Conservation (phyloP, 1,284 basidiomycete genomes). For the Rhodofomes roseus region DNA sequence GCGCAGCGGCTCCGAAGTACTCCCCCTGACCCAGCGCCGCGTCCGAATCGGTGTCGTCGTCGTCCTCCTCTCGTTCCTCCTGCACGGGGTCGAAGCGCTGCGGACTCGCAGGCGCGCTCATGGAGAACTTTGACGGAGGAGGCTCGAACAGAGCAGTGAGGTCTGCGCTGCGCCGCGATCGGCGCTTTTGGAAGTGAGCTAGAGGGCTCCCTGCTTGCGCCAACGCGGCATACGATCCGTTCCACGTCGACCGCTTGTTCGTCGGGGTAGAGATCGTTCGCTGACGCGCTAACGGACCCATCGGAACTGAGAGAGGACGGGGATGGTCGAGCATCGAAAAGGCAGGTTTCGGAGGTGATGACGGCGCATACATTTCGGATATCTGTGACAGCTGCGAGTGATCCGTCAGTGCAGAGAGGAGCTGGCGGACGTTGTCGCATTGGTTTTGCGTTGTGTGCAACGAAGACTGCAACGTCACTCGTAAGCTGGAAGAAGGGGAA, state of each 20-base stretch:
- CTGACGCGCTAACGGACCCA: slow-evolving; percentile 15
- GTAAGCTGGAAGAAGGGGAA: slow-evolving; percentile 55
- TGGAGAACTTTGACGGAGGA: slow-evolving; percentile 17
- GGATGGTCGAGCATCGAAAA: slow-evolving; percentile 35
- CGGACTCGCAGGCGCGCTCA: slow-evolving; percentile 52
- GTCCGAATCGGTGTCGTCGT: slow-evolving; percentile 4
- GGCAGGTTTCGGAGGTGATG: slow-evolving; percentile 49
- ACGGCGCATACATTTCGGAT: slow-evolving; percentile 80
- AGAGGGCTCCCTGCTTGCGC: slow-evolving; percentile 40
- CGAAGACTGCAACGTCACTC: slow-evolving; percentile 65
- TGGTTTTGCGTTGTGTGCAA: slow-evolving; percentile 71
- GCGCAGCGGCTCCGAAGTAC: slow-evolving; percentile 55
- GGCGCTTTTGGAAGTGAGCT: slow-evolving; percentile 36
- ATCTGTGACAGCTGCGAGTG: slow-evolving; percentile 67
- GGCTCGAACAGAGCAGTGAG: slow-evolving; percentile 41
- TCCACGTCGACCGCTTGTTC: slow-evolving; percentile 72
- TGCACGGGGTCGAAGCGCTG: slow-evolving; percentile 23
- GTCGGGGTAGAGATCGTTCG: slow-evolving; percentile 24
- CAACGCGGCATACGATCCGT: slow-evolving; percentile 54
- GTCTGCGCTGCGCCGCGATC: slow-evolving; percentile 53
- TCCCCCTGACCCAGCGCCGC: slow-evolving; percentile 17
- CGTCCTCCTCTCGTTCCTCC: slow-evolving; percentile 35
- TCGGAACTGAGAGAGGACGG: slow-evolving; percentile 42
- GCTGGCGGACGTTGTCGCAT: slow-evolving; percentile 74
- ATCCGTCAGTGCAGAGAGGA: slow-evolving; percentile 69